A percentile compares a stretch with the other conserved stretches of the same genome.
Conservation (phyloP, 1,284 basidiomycete genomes). For the Trichosporon faecale region DNA sequence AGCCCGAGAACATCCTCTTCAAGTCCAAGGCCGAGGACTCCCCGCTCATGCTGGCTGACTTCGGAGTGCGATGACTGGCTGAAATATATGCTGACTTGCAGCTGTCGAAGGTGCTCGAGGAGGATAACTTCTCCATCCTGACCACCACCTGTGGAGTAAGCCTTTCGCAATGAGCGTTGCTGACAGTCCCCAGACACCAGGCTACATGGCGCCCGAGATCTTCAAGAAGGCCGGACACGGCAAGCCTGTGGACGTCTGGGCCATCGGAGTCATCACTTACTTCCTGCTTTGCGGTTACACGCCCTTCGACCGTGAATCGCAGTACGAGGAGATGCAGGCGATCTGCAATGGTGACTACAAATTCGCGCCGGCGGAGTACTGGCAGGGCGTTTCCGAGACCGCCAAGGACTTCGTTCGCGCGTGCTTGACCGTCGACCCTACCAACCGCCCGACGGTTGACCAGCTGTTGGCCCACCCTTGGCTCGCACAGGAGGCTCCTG, state of each 20-base stretch:
- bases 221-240: conserved; percentile 94
- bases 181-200: conserved; percentile 8
- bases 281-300: conserved; percentile 94
- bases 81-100: conserved; percentile 20
- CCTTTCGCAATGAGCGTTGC: neutral
- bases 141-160: conserved; percentile 85
- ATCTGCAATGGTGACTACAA: conserved; percentile 88
- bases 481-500: conserved; percentile 55
- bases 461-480: conserved; percentile 73
- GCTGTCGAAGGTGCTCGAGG: conserved; percentile 72
- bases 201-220: conserved; percentile 67
- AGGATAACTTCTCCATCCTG: conserved; percentile 79
- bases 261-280: conserved; percentile 93
- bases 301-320: conserved; percentile 85
- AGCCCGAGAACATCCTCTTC: conserved; percentile 97
- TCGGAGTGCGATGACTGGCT: conserved; percentile 65
- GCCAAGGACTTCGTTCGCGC: conserved; percentile 75
- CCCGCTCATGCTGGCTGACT: conserved; percentile 96
- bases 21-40: conserved; percentile 82
- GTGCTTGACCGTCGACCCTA: conserved; percentile 81
- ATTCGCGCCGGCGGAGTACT: conserved; percentile 85
- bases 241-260: conserved; percentile 96
- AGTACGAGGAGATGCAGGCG: conserved; percentile 85
- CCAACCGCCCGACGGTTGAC: conserved; percentile 68
- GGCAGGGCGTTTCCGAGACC: conserved; percentile 74